Percentiles rank a stretch among this genome's conserved stretches.
Conservation (phyloP, 2,329 filamentous ascomycete genomes). For the Fusarium praegraminearum region DNA sequence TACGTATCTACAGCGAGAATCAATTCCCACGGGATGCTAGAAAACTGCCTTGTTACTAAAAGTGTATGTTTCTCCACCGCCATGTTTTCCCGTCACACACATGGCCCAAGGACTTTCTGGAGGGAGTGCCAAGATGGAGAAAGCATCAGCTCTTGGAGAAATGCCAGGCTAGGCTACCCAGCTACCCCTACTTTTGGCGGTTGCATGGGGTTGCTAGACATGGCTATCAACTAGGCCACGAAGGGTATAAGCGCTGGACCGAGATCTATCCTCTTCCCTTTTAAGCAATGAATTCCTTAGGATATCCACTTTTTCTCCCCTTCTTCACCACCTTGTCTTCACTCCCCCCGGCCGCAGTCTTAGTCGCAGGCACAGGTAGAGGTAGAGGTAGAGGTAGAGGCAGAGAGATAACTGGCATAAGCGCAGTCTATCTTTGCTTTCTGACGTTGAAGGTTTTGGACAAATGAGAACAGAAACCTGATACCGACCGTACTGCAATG, state of each 20-base stretch:
- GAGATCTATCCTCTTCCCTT: conserved; percentile 9
- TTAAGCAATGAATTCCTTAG: conserved; percentile 5
- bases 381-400: background rate
- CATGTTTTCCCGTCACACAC: conserved; percentile 22
- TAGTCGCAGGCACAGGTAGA: background rate
- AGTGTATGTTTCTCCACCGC: conserved; percentile 22
- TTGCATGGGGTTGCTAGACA: background rate
- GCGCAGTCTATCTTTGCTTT: background rate
- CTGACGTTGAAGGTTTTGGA: background rate
- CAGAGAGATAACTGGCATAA: background rate
- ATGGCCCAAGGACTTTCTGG: conserved; percentile 4
- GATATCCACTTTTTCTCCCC: background rate
- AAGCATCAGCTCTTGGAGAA: conserved; percentile 10
- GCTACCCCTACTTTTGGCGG: conserved; percentile 5
- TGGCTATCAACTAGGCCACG: background rate
- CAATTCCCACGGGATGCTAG: background rate
- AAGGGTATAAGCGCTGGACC: conserved; percentile 10
- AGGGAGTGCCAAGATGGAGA: conserved; percentile 12
- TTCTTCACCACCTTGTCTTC: background rate
- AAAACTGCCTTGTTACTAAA: background rate
- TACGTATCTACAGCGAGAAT: background rate
- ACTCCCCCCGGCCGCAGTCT: background rate
- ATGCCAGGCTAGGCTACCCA: background rate
- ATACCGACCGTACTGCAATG: conserved; percentile 3
- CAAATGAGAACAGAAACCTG: background rate